phyloP scores from a whole-genome alignment of 2,329 filamentous ascomycete species.

The Lachnellula subtilissima region DNA sequence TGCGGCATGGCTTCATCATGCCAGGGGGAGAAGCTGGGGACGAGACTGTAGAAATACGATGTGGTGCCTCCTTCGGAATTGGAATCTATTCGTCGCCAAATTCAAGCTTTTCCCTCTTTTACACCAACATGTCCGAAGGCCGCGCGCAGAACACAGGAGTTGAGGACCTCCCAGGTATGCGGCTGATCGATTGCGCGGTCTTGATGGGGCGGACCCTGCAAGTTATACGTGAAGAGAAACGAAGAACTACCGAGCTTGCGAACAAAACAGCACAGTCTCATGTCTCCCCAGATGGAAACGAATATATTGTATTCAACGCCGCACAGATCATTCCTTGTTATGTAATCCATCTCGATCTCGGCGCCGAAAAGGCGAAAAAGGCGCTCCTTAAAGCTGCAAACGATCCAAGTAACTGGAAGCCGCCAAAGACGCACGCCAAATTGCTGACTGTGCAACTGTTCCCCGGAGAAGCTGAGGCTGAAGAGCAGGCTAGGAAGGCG shows the following conservation, averaged over 20 bases:
- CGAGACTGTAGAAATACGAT: conserved; percentile 22
- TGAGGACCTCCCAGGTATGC: conserved; percentile 34
- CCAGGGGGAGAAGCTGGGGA: conserved; percentile 33
- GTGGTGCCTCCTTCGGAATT: conserved; percentile 37
- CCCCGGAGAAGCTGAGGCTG: conserved; percentile 35
- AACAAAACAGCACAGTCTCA: conserved; percentile 36
- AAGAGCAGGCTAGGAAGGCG: conserved; percentile 36
- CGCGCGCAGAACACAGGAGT: conserved; percentile 4
- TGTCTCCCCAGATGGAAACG: conserved; percentile 33
- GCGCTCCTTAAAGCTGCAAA: conserved; percentile 10
- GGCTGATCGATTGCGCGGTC: conserved; percentile 42
- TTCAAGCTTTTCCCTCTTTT: conserved; percentile 36
- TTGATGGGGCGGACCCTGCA: conserved; percentile 39
- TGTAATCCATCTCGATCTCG: conserved; percentile 42
- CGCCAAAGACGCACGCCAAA: too few species aligned
- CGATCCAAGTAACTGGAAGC: conserved; percentile 8
- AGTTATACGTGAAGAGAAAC: conserved; percentile 22
- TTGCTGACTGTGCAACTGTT: background rate
- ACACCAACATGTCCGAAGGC: conserved; percentile 30
- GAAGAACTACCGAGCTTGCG: conserved; percentile 20
- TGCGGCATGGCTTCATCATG: conserved; percentile 40
- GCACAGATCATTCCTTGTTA: conserved; percentile 42
- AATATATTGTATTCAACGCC: conserved; percentile 42
- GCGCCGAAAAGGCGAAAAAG: conserved; percentile 29
- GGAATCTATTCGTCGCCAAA: conserved; percentile 43